Evolutionary conservation across 768 basidiomycete species (phyloP).

Genomic region (Pleurotus ostreatus): DNA sequence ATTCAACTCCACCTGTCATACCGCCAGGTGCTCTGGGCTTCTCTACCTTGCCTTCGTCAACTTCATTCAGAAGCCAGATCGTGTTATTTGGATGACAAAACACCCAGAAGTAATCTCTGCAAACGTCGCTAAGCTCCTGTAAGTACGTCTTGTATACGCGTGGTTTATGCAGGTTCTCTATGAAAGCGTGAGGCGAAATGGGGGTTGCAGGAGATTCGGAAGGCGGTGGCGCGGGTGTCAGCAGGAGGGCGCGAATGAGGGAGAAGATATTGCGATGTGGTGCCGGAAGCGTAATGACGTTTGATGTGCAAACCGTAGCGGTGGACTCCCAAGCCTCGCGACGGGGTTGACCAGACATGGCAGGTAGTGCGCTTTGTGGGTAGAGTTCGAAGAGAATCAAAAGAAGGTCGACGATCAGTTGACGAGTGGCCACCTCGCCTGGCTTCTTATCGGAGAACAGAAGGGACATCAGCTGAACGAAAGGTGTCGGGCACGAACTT

Average conservation of each 20-base stretch:
- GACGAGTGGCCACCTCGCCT: slow-evolving; percentile 86
- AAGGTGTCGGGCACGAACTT: slow-evolving; percentile 86
- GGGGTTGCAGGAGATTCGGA: slow-evolving; percentile 58
- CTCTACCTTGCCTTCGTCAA: slow-evolving; percentile 82
- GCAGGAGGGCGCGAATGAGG: slow-evolving; percentile 69
- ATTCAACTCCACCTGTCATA: slow-evolving; percentile 98
- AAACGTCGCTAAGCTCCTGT: slow-evolving; percentile 82
- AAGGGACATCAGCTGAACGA: slow-evolving; percentile 74
- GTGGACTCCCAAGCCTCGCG: slow-evolving; percentile 57
- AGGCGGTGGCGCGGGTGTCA: slow-evolving; percentile 66
- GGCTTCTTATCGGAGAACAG: slow-evolving; percentile 98
- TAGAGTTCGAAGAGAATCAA: slow-evolving; percentile 88
- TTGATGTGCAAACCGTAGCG: slow-evolving; percentile 25
- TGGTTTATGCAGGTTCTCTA: slow-evolving; percentile 63
- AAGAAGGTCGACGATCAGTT: slow-evolving; percentile 86
- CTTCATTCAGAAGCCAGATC: slow-evolving; percentile 82
- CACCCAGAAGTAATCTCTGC: slow-evolving; percentile 94
- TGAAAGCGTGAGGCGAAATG: slow-evolving; percentile 77
- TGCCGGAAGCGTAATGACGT: slow-evolving; percentile 60
- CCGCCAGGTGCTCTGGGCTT: slow-evolving; percentile 93
- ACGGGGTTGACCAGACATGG: slow-evolving; percentile 34
- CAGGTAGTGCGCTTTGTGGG: slow-evolving; percentile 64
- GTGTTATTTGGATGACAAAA: slow-evolving; percentile 95
- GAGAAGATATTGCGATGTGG: slow-evolving; percentile 74
- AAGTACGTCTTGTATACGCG: slow-evolving; percentile 81